phyloP scores from a whole-genome alignment of 140 eudicot genomes.

The Senecio squalidus region DNA sequence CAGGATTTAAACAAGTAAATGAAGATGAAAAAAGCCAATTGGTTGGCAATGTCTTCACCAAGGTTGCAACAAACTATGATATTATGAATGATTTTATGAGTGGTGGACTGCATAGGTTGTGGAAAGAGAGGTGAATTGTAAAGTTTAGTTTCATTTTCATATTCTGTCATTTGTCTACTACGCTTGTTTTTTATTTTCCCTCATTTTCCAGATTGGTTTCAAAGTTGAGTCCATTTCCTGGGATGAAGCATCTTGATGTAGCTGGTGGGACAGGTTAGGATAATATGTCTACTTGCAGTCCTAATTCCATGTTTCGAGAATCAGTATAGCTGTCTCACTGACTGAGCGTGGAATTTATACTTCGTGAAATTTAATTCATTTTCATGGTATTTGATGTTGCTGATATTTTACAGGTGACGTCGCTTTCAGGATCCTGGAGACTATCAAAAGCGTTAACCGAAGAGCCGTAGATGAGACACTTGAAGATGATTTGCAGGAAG shows the following conservation, averaged over 20 bases:
- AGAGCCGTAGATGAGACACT: too few relatives aligned
- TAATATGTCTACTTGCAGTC: neutral
- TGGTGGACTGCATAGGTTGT: conserved; percentile 86
- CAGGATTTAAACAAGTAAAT: conserved; percentile 97
- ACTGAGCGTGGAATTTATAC: neutral
- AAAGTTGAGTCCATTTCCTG: conserved; percentile 87
- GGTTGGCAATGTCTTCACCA: too few relatives aligned
- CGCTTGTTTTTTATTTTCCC: neutral
- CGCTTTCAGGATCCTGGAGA: conserved; percentile 78
- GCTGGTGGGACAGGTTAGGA: conserved; percentile 95
- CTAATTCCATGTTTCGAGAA: too few relatives aligned
- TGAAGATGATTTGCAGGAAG: too few relatives aligned
- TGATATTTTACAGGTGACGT: too few relatives aligned
- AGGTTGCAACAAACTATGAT: too few relatives aligned
- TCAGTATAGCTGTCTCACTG: too few relatives aligned
- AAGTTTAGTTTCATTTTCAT: neutral
- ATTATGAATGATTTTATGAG: conserved; percentile 96
- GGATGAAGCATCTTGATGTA: conserved; percentile 98
- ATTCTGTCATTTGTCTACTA: neutral
- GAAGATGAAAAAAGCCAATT: too few relatives aligned
- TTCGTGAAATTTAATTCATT: conserved; percentile 46
- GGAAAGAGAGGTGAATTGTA: conserved; percentile 42
- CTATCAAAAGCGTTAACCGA: too few relatives aligned
- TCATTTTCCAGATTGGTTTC: conserved; percentile 59
- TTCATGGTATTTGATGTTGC: too few relatives aligned